Evolutionary conservation across 176 grass and related monocot species (phyloP).

Genomic region (bread wheat (Triticum aestivum)): DNA sequence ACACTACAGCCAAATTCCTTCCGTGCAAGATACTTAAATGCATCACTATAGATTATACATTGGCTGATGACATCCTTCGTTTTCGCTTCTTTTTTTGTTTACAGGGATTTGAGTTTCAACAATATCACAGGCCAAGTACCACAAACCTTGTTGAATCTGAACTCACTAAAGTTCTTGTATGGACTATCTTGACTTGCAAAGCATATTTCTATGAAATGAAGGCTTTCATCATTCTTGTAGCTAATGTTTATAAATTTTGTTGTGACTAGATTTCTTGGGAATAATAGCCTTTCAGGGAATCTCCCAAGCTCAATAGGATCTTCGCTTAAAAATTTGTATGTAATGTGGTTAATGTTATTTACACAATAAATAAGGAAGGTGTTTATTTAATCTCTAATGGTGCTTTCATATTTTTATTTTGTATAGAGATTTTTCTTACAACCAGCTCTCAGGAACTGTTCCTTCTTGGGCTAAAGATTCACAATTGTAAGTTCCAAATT

Average conservation of each 20-base stretch:
- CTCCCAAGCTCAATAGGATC: constrained; percentile 55
- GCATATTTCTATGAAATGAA: background rate
- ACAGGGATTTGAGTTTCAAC: constrained; percentile 94
- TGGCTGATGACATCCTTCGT: background rate
- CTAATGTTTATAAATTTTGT: background rate
- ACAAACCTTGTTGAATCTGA: constrained; percentile 50
- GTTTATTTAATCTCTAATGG: constrained; percentile 6
- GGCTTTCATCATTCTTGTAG: background rate
- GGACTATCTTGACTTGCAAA: constrained; percentile 9
- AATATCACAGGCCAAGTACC: constrained; percentile 73
- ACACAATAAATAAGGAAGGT: background rate
- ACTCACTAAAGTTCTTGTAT: constrained; percentile 48
- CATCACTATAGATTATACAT: constrained; percentile 11
- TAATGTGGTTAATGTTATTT: background rate
- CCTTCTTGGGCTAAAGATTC: constrained; percentile 72
- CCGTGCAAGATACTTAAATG: background rate
- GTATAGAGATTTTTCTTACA: constrained; percentile 88
- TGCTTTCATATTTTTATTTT: background rate
- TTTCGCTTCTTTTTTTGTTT: background rate
- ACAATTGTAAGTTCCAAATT: constrained; percentile 57
- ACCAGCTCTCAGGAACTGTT: constrained; percentile 72
- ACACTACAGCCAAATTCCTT: background rate
- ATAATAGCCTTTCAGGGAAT: constrained; percentile 76
- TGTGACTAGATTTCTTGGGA: constrained; percentile 76
- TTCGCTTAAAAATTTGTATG: constrained; percentile 59